Base-by-base conservation (phyloP, 2,329 filamentous ascomycete genomes). In the Aspergillus ustus region DNA sequence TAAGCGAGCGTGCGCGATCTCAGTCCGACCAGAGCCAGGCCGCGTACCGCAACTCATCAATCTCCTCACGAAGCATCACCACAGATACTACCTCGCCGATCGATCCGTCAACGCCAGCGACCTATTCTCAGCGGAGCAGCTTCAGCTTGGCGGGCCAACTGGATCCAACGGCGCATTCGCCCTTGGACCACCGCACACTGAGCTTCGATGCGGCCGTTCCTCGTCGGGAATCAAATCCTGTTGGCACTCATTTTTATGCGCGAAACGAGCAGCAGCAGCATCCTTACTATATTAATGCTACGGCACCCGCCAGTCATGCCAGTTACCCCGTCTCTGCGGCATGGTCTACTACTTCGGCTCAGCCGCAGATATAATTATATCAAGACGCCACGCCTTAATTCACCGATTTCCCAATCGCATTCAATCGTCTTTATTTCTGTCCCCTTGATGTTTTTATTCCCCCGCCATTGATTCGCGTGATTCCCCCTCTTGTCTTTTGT, bases 11-110 rank as follows among this genome's bases (percentile, higher is more conserved):
- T 46, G 76, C 71, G 60, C 72, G 76, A 43, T 76, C 75, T 11
- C 71, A 72, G 25, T 74, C 75, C 2, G 73, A 76, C 17, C 72
- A 75, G 62, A 75, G 73, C 57, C 70, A 72, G 1, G 70, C 73
- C 2, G 71, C 75, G 11, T 79, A 80, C 59, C 73, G 77, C 52
- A 79, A 77, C 45, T 73, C 75, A 3, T 77, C 77, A 8, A 72
- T 79, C 25, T 75, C 77, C 13, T 76, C 73, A 22, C 74, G 77
- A 46, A 77, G 70, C 55, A 70, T 77, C 43, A 69, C 73, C 7
- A 73, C 77, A 13, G 77, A 79, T 50, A 72, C 72, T 2, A 73
- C 77, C 13, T 77, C 76, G 2, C 73, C 75, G 1, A 74, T 78
- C 57, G 77, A 78, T 55, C 71, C 76, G 4, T 66, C 76, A 7